Conservation (phyloP, 805 yeast genomes). For the Tetrapisispora phaffii region DNA sequence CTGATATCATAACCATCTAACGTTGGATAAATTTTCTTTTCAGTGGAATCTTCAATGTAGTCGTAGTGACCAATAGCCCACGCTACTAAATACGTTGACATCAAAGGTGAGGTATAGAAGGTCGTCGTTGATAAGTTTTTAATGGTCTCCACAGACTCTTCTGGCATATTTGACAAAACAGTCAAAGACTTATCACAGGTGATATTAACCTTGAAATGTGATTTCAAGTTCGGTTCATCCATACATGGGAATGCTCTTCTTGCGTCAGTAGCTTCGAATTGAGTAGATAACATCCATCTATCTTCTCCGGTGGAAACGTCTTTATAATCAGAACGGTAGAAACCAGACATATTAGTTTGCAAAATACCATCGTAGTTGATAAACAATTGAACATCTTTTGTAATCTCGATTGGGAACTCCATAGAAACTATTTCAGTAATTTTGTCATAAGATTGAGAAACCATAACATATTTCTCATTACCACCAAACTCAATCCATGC, state of each 20-base stretch:
- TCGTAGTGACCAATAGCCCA: conserved; percentile 60
- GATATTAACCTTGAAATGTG: conserved; percentile 50
- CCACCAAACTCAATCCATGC: conserved; percentile 1
- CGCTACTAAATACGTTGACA: conserved; percentile 69
- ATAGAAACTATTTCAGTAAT: conserved; percentile 57
- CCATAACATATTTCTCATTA: neutral
- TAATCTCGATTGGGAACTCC: conserved; percentile 37
- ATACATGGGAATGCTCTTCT: conserved; percentile 70
- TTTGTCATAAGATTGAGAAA: conserved; percentile 28
- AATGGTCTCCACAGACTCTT: conserved; percentile 30
- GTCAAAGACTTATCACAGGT: conserved; percentile 43
- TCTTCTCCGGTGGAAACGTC: conserved; percentile 32
- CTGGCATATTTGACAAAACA: conserved; percentile 62
- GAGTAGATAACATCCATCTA: conserved; percentile 24
- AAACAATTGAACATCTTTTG: conserved; percentile 30
- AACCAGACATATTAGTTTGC: conserved; percentile 63
- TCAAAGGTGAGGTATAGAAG: conserved; percentile 57
- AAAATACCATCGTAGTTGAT: conserved; percentile 51
- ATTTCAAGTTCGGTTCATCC: conserved; percentile 65
- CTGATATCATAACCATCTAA: conserved; percentile 8
- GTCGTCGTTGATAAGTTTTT: conserved; percentile 35
- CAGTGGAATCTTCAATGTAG: conserved; percentile 42
- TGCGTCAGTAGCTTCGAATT: conserved; percentile 68
- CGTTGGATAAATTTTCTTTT: conserved; percentile 10
- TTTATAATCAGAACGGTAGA: conserved; percentile 54